Percentiles rank a stretch among this genome's conserved stretches.
Evolutionary conservation across 2,329 filamentous ascomycete species (phyloP).

Genomic region (Epichloe festucae): DNA sequence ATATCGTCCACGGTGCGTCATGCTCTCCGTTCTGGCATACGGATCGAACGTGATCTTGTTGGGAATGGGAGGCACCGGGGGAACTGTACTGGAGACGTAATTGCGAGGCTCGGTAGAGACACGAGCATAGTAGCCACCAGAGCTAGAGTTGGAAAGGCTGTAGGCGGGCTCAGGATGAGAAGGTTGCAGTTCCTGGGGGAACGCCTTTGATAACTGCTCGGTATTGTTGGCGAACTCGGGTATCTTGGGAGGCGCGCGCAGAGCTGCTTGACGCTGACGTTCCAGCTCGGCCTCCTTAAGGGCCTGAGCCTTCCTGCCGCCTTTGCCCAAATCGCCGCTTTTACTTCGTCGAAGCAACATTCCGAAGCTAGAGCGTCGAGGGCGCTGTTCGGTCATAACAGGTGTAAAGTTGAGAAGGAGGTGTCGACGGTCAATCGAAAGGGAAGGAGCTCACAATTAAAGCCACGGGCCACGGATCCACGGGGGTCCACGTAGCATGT

Average conservation of each 20-base stretch:
- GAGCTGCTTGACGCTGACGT: conserved; percentile 35
- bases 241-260: conserved; percentile 36
- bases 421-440: neutral
- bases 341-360: conserved; percentile 56
- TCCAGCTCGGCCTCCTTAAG: conserved; percentile 36
- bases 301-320: conserved; percentile 46
- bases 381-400: conserved; percentile 18
- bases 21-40: conserved; percentile 78
- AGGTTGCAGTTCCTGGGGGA: conserved; percentile 40
- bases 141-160: conserved; percentile 37
- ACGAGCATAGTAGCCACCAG: neutral
- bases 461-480: neutral
- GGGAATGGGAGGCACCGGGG: conserved; percentile 47
- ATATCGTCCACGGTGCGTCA: conserved; percentile 91
- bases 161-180: conserved; percentile 45
- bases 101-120: conserved; percentile 29
- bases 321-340: conserved; percentile 50
- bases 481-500: neutral
- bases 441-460: neutral
- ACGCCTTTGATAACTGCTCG: conserved; percentile 32
- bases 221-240: conserved; percentile 38
- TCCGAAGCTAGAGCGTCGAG: conserved; percentile 33
- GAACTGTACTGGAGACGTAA: conserved; percentile 27
- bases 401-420: conserved; percentile 7
- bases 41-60: conserved; percentile 52